Evolutionary conservation across 345 rosid genomes (phyloP).

Genomic region (Boechera stricta): DNA sequence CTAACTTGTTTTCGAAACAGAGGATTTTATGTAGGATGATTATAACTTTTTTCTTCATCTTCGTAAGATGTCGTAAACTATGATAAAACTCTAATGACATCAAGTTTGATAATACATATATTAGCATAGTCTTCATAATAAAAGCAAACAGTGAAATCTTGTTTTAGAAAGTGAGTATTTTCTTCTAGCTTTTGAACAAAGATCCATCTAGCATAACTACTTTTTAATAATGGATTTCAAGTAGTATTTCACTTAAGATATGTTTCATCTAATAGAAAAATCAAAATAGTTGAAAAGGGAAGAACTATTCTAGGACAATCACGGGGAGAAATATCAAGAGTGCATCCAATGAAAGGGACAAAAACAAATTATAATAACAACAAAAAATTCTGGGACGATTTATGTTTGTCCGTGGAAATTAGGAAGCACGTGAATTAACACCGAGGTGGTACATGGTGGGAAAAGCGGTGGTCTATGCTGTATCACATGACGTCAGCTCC

Average conservation of each 20-base stretch:
- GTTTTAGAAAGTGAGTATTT: no score
- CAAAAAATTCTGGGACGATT: conserved; percentile 10
- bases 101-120: no score
- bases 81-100: no score
- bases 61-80: no score
- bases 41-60: no score
- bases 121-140: no score
- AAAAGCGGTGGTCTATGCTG: conserved; percentile 31
- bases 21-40: no score
- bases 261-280: background rate
- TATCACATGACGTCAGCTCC: conserved; percentile 27
- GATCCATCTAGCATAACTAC: no score
- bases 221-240: no score
- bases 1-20: no score
- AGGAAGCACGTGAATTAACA: conserved; percentile 36
- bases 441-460: conserved; percentile 30
- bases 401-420: conserved; percentile 19
- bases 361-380: conserved; percentile 33
- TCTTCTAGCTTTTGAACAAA: no score
- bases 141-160: no score
- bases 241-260: background rate
- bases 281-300: background rate
- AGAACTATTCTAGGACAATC: background rate
- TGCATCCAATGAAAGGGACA: conserved; percentile 30
- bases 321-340: conserved; percentile 30